Evolutionary conservation across 2,329 filamentous ascomycete species (phyloP).

Genomic region (Fusarium sacchari): DNA sequence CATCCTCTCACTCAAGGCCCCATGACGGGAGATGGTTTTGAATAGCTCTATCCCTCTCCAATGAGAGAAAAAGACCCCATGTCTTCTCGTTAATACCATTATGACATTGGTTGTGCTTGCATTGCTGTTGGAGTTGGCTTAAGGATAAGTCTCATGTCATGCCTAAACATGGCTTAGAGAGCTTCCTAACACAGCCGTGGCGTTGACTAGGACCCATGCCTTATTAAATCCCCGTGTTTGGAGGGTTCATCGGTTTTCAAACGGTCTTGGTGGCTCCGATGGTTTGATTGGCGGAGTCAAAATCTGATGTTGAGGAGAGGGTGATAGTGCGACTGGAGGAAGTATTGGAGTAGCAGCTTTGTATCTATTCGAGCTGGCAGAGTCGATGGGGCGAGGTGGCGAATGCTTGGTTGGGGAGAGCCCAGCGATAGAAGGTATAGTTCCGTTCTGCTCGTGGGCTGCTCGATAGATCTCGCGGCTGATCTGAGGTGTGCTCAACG

Average conservation of each 20-base stretch:
- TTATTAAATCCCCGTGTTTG: slow-evolving; percentile 3
- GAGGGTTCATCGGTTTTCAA: slow-evolving; percentile 29
- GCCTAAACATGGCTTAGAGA: neutral
- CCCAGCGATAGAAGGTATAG: slow-evolving; percentile 56
- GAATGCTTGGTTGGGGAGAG: slow-evolving; percentile 65
- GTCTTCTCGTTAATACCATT: slow-evolving; percentile 4
- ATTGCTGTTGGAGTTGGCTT: neutral
- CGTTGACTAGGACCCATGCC: slow-evolving; percentile 12
- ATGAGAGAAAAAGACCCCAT: neutral
- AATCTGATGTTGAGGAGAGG: slow-evolving; percentile 66
- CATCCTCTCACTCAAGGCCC: neutral
- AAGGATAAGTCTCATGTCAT: neutral
- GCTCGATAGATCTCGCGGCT: slow-evolving; percentile 43
- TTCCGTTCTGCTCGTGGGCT: slow-evolving; percentile 46
- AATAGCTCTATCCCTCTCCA: neutral
- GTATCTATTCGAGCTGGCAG: slow-evolving; percentile 41
- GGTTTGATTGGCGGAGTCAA: slow-evolving; percentile 69
- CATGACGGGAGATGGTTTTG: slow-evolving; percentile 11
- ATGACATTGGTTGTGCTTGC: slow-evolving; percentile 6
- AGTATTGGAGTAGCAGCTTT: slow-evolving; percentile 58
- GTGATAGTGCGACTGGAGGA: slow-evolving; percentile 67
- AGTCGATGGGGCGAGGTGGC: slow-evolving; percentile 51
- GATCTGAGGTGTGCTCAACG: slow-evolving; percentile 44
- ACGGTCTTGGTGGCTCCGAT: slow-evolving; percentile 35
- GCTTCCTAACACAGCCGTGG: slow-evolving; percentile 11